Evolutionary conservation across 306 rosid species (phyloP), one percentile per base, ranked within the genome.

Genomic region (Hippophae rhamnoides): DNA sequence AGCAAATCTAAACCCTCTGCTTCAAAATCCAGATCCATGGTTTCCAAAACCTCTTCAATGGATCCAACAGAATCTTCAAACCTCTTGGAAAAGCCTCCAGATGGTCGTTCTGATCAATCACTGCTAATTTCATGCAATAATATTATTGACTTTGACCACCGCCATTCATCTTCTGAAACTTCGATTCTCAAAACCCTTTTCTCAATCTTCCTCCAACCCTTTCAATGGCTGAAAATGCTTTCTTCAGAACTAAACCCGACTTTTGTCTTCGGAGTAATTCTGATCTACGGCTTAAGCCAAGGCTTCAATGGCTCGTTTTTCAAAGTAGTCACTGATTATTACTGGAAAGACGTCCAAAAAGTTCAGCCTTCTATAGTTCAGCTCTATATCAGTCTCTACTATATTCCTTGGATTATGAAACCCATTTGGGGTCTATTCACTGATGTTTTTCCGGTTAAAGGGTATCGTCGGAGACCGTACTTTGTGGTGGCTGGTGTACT

Each of bases 281-380:
- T 84, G 4, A 59, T 82, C 7, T 74, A 87, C 55, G 93, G 93
- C 1, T 38, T 87, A 27, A 77, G 84, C 13, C 89, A 84, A 27
- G 95, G 95, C 26, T 82, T 87, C 70, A 69, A 85, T 0, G 76
- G 79, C 3, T 75, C 93, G 1, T 69, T 75, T 54, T 84, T 87
- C 84, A 80, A 38, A 48, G 82, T 87, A 0, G 87, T 72, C 7
- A 11, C 82, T 0, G 95, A 87, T 13, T 87, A 79, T 56, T 87
- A 84, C 62, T 87, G 95, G 95, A 87, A 87, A 68, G 95, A 87
- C 68, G 77, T 87, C 3, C 86, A 82, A 59, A 76, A 72, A 40
- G 47, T 84, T 0, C 86, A 82, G 43, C 95, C 95, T 10, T 84
- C 89, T 0, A 52, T 68, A 0, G 89, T 82, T 1, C 95, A 87